Percentiles rank a stretch among this genome's conserved stretches.
Conservation (phyloP, 2,329 filamentous ascomycete genomes). For the Tolypocladium amazonense region DNA sequence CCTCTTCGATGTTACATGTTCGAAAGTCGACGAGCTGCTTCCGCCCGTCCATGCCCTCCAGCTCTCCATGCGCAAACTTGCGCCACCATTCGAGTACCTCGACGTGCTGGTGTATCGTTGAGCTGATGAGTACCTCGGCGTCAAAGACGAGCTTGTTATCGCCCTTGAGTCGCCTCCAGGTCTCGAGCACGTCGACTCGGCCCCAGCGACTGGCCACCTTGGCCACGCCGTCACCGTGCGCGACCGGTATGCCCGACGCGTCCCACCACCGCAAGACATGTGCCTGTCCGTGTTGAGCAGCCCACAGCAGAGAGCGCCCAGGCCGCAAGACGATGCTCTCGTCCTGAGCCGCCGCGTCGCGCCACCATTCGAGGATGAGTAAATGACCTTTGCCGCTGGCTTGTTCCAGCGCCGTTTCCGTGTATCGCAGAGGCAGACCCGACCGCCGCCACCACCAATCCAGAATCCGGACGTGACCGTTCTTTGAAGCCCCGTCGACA, state of each 20-base stretch:
- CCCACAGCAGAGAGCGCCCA: slow-evolving; percentile 73
- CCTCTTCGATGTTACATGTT: slow-evolving; percentile 92
- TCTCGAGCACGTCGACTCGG: slow-evolving; percentile 71
- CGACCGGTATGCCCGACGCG: slow-evolving; percentile 65
- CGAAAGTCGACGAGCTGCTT: slow-evolving; percentile 76
- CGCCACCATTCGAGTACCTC: slow-evolving; percentile 91
- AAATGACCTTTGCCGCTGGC: slow-evolving; percentile 77
- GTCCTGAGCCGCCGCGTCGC: slow-evolving; percentile 52
- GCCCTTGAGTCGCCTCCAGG: slow-evolving; percentile 66
- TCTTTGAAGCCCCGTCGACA: slow-evolving; percentile 76
- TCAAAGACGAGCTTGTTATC: slow-evolving; percentile 62
- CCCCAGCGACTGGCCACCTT: slow-evolving; percentile 79
- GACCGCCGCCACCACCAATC: slow-evolving; percentile 84
- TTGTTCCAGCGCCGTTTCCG: slow-evolving; percentile 76
- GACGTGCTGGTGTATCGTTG: slow-evolving; percentile 78
- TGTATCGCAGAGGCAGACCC: slow-evolving; percentile 72
- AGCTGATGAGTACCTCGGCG: slow-evolving; percentile 71
- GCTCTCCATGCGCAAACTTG: slow-evolving; percentile 47
- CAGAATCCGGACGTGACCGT: slow-evolving; percentile 74
- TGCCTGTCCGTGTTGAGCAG: slow-evolving; percentile 71
- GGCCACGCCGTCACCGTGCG: slow-evolving; percentile 71
- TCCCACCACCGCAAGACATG: slow-evolving; percentile 84
- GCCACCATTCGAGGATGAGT: slow-evolving; percentile 91
- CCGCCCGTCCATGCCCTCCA: slow-evolving; percentile 41
- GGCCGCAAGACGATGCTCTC: slow-evolving; percentile 58